Percentiles rank a stretch among this genome's conserved stretches.
These are phyloP conservation scores for Podospora fimiseda DNA, from an alignment of 495 filamentous ascomycete genomes.

Conservation along the genomic window DNA sequence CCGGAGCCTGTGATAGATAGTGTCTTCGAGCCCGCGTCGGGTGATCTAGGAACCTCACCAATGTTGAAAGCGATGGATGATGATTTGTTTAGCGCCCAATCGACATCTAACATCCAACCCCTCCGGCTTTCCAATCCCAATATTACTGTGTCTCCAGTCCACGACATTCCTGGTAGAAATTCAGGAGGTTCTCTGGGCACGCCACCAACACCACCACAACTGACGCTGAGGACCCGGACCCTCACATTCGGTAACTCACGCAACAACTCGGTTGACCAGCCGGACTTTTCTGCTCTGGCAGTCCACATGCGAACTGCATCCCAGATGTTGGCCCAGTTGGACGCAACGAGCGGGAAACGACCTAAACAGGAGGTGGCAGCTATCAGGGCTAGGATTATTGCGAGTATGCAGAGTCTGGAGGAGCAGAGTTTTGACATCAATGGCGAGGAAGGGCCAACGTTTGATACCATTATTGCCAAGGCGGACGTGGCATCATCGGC, in stretches of 20 bases:
- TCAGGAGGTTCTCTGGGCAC: slow-evolving; percentile 54
- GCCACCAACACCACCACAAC: slow-evolving; percentile 44
- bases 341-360: slow-evolving; percentile 63
- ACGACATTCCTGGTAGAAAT: slow-evolving; percentile 49
- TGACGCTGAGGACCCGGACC: slow-evolving; percentile 30
- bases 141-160: slow-evolving; percentile 42
- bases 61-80: slow-evolving; percentile 51
- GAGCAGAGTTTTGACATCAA: slow-evolving; percentile 67
- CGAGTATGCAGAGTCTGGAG: slow-evolving; percentile 76
- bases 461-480: slow-evolving; percentile 65
- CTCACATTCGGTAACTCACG: slow-evolving; percentile 42
- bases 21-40: slow-evolving; percentile 66
- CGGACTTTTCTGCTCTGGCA: slow-evolving; percentile 67
- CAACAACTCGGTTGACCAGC: slow-evolving; percentile 47
- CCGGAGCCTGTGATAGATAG: slow-evolving; percentile 52
- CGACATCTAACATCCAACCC: slow-evolving; percentile 22
- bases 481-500: slow-evolving; percentile 37
- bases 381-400: slow-evolving; percentile 70
- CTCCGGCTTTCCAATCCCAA: slow-evolving; percentile 51
- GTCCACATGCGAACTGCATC: slow-evolving; percentile 75
- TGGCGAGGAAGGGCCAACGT: slow-evolving; percentile 55
- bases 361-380: slow-evolving; percentile 67
- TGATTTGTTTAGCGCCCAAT: slow-evolving; percentile 17
- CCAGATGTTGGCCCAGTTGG: slow-evolving; percentile 72
- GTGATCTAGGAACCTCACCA: slow-evolving; percentile 63